Evolutionary conservation across 163 green algal genomes (phyloP), one percentile per base, ranked within the genome.

Genomic region (Scenedesmus sp.): DNA sequence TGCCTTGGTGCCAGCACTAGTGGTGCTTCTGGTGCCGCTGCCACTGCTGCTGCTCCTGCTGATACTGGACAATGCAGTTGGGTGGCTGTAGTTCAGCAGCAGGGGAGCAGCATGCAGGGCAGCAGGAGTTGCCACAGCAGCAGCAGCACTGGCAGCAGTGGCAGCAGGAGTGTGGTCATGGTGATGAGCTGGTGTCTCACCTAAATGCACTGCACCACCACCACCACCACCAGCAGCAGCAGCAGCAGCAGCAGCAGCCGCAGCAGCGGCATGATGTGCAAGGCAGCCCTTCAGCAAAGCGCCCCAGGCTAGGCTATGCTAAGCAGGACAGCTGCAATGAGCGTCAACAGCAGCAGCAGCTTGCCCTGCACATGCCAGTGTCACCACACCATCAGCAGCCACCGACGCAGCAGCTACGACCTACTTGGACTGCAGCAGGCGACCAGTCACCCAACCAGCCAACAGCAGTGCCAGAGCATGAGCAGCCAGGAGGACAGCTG

Each of bases 211-310:
- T n/a, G 10, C 49, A 44, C 42, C 20, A 37, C 0, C 24, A 42
- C 3, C 78, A 42, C 18, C 18, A 70, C 44, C 43, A 85, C 44
- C 43, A 56, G 80, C 46, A 49, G 81, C 33, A 76, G 33, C 81
- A 76, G 81, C 46, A 76, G 49, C 44, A 87, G 53, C 83, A 88
- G 83, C 20, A 42, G 83, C 56, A 88, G 83, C 59, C 61, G 59
- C 35, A 61, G 3, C 20, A 26, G 35, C 33, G 2, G 56, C 35
- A 33, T 20, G 24, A 35, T 9, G 42, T 44, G 20, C 59, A 40
- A 24, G 42, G 46, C 59, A 78, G 37, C 24, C 30, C 70, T 59
- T 7, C 43, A n/a, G 85, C 5, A 10, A 84, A 84, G 78, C 78
- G 78, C 40, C 0, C 78, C 22, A 84, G 46, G 81, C 43, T 72